These are phyloP conservation scores for Candida mesenterica DNA, from an alignment of 1,139 yeast genomes.

Conservation along the genomic window DNA sequence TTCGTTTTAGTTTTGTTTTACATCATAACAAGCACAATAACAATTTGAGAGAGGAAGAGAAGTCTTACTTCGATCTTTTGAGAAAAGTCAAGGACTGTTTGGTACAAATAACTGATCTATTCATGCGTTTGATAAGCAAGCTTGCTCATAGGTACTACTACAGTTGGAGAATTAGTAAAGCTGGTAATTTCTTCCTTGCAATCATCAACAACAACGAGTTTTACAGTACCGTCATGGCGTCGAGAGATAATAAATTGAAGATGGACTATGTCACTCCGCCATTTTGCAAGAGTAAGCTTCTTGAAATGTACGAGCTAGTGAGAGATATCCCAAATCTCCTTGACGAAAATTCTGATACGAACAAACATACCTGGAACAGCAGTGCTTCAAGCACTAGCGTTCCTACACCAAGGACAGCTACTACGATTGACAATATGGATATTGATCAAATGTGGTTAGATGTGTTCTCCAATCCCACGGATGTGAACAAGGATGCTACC, in stretches of 20 bases:
- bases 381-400: background rate
- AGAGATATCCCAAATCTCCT: no score
- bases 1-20: slow-evolving; percentile 19
- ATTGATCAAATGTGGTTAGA: slow-evolving; percentile 14
- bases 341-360: no score
- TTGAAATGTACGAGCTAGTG: slow-evolving; percentile 6
- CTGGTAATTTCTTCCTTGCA: slow-evolving; percentile 9
- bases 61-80: slow-evolving; percentile 8
- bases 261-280: slow-evolving; percentile 7
- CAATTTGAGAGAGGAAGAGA: slow-evolving; percentile 10
- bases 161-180: slow-evolving; percentile 13
- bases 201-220: slow-evolving; percentile 11
- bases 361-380: background rate
- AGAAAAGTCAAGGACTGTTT: slow-evolving; percentile 6
- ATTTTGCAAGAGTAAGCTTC: slow-evolving; percentile 9
- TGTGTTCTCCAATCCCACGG: slow-evolving; percentile 7
- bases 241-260: slow-evolving; percentile 8
- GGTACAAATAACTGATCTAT: slow-evolving; percentile 6
- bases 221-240: slow-evolving; percentile 9
- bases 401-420: slow-evolving; percentile 1
- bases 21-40: slow-evolving; percentile 11
- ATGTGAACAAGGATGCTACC: slow-evolving; percentile 8
- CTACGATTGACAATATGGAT: slow-evolving; percentile 1
- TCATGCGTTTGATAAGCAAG: slow-evolving; percentile 8
- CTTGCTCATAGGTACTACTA: slow-evolving; percentile 13